A percentile compares a stretch with the other conserved stretches of the same genome.
phyloP scores from a whole-genome alignment of 371 early-diverging fungal genomes.

The Lichtheimia ramosa region DNA sequence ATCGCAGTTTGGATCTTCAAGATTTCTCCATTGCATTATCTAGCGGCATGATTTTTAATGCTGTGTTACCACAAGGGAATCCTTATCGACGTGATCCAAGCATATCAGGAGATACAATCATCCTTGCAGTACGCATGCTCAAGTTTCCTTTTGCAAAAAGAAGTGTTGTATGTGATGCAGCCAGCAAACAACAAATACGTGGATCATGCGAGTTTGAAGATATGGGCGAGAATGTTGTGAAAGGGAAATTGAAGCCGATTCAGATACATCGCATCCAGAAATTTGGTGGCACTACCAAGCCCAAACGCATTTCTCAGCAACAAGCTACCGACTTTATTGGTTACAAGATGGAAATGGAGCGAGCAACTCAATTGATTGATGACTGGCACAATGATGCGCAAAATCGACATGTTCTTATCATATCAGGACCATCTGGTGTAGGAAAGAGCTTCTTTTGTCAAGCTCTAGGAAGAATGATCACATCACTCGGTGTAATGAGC shows the following conservation, averaged over 20 bases:
- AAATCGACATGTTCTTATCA: constrained; percentile 27
- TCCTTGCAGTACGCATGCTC: constrained; percentile 55
- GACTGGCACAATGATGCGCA: constrained; percentile 40
- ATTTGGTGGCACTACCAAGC: constrained; percentile 33
- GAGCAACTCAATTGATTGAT: constrained; percentile 29
- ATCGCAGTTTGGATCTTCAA: constrained; percentile 19
- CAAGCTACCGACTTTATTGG: constrained; percentile 35
- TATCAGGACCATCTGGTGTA: constrained; percentile 32
- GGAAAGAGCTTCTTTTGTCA: constrained; percentile 40
- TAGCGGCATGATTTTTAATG: constrained; percentile 51
- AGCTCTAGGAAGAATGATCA: constrained; percentile 19
- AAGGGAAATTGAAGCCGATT: constrained; percentile 45
- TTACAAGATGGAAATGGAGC: constrained; percentile 42
- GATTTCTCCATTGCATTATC: constrained; percentile 51
- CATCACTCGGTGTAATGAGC: constrained; percentile 12
- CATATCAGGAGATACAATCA: constrained; percentile 55
- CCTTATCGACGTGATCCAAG: constrained; percentile 58
- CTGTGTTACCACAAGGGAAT: constrained; percentile 43
- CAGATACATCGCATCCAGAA: constrained; percentile 39
- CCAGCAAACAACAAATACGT: constrained; percentile 46
- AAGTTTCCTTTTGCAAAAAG: constrained; percentile 45
- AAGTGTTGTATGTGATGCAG: constrained; percentile 47
- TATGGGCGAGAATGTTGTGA: constrained; percentile 47
- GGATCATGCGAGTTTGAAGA: constrained; percentile 49
- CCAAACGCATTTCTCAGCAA: constrained; percentile 16